Evolutionary conservation across 2,329 filamentous ascomycete species (phyloP), one percentile per base, ranked within the genome.

Genomic region (Colletotrichum horii): DNA sequence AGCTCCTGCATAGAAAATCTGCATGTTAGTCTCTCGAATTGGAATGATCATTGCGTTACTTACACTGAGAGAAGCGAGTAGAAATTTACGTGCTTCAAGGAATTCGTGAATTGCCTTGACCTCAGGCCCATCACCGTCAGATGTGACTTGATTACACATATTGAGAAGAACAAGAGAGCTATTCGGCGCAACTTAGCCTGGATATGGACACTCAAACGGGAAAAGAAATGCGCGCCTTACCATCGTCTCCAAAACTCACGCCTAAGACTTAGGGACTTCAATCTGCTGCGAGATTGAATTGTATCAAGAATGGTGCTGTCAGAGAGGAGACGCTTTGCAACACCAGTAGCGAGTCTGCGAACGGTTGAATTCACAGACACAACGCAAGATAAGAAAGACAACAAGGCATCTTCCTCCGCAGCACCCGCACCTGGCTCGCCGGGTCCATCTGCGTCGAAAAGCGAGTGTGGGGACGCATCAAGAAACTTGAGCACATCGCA

Each of bases 401-500:
- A 86, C 43, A 91, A 86, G 30, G 90, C 86, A 56, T 87, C 84
- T 74, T 86, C 83, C 65, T 68, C 75, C 8, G 64, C 36, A 19
- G 43, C 64, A 11, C 34, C 43, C n/a, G 62, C 15, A 30, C 32
- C 36, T 24, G 64, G 22, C 32, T 75, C 69, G 14, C 32, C 64
- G 24, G 30, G 58, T 11, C 74, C 36, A 38, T 70, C 36, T 11
- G 83, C 85, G 70, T 85, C 82, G 67, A 90, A 89, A 4, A 91
- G 81, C 3, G 87, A 88, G 67, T 85, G 68, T 4, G 77, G 89
- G 2, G 88, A 91, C 8, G 88, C 87, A 77, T 90, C 87, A 14
- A 93, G 81, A 73, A 93, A 93, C 56, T 87, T 85, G 14, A 93
- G 83, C 67, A 92, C 91, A 74, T 87, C 88, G 79, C 87, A 88